A percentile compares a stretch with the other conserved stretches of the same genome.
Evolutionary conservation across 305 asterid species (phyloP).

Genomic region (Solanum hybrid): DNA sequence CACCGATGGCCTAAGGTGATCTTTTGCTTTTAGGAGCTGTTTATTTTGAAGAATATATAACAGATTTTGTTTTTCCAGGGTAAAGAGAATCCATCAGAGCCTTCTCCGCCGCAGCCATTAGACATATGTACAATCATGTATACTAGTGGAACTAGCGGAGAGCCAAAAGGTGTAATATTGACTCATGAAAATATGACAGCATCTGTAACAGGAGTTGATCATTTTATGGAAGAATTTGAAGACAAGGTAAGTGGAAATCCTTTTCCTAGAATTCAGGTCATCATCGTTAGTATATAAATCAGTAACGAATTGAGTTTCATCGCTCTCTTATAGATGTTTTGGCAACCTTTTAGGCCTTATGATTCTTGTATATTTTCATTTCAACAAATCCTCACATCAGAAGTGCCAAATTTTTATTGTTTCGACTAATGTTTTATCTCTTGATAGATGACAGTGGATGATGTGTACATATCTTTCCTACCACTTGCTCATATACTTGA

Average conservation of each 20-base stretch:
- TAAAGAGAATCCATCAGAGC: constrained; percentile 36
- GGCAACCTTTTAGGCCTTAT: background rate
- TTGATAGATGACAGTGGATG: constrained; percentile 76
- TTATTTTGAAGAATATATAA: background rate
- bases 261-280: background rate
- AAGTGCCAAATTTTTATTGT: background rate
- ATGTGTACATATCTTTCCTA: constrained; percentile 89
- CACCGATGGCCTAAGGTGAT: too few species aligned
- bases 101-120: constrained; percentile 53
- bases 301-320: background rate
- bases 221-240: constrained; percentile 83
- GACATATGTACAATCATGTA: constrained; percentile 84
- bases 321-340: background rate
- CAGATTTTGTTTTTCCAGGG: constrained; percentile 37
- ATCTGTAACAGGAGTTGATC: constrained; percentile 57
- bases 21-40: background rate
- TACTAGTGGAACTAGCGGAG: constrained; percentile 96
- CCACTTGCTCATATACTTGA: constrained; percentile 99
- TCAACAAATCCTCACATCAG: background rate
- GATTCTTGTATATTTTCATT: background rate
- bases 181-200: constrained; percentile 75
- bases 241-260: constrained; percentile 50
- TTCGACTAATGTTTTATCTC: constrained; percentile 1
- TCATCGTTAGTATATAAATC: background rate
- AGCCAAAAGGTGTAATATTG: constrained; percentile 88